These are phyloP conservation scores for Delphinella strobiligena DNA, from an alignment of 2,329 filamentous ascomycete genomes.

Conservation along the genomic window DNA sequence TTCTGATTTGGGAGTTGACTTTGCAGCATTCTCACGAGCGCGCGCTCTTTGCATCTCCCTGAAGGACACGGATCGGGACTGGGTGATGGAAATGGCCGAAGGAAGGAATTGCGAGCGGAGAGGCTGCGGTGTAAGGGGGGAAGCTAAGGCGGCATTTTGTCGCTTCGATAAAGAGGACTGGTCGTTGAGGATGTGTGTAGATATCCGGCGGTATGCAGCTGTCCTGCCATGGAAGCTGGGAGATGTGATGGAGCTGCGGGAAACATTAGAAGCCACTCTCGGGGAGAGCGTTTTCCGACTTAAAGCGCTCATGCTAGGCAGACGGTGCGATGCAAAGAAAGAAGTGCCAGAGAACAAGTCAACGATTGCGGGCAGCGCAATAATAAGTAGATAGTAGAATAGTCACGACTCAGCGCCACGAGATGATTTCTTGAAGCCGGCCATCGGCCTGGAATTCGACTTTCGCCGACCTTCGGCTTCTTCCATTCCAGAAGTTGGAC, in stretches of 20 bases:
- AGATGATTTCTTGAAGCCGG: no score
- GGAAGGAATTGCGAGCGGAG: constrained; percentile 32
- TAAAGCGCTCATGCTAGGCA: constrained; percentile 33
- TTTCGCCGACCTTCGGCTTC: no score
- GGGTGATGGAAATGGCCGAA: constrained; percentile 29
- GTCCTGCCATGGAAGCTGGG: constrained; percentile 32
- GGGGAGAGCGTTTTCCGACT: constrained; percentile 19
- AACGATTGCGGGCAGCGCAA: no score
- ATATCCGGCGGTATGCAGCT: constrained; percentile 37
- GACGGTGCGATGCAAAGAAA: constrained; percentile 6
- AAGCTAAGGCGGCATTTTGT: not conserved
- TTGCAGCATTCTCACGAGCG: constrained; percentile 22
- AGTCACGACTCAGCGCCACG: no score
- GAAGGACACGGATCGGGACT: constrained; percentile 33
- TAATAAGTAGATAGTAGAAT: no score
- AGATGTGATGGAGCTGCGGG: constrained; percentile 24
- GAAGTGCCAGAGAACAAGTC: no score
- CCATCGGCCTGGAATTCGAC: no score
- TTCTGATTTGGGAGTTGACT: constrained; percentile 27
- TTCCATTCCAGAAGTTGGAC: no score
- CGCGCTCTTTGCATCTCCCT: constrained; percentile 24
- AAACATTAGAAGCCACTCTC: constrained; percentile 27
- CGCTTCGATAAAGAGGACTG: not conserved
- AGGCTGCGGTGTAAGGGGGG: constrained; percentile 21
- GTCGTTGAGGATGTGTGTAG: constrained; percentile 9